phyloP scores from a whole-genome alignment of 2,329 filamentous ascomycete genomes.

The Raffaelea arxii region DNA sequence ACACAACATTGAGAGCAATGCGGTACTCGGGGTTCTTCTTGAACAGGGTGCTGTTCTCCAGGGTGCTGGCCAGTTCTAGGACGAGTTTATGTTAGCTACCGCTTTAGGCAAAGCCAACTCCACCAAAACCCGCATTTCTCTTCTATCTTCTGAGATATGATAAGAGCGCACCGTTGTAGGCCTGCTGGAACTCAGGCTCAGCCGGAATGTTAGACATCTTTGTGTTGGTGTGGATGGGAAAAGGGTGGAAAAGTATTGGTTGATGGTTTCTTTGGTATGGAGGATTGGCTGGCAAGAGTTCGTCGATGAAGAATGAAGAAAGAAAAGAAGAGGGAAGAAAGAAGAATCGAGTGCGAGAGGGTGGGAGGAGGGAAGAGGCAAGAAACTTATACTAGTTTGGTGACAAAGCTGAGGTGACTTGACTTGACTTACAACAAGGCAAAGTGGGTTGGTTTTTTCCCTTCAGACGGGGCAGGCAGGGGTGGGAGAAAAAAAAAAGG shows the following conservation, averaged over 20 bases:
- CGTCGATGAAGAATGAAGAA: background rate
- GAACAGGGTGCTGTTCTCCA: conserved; percentile 91
- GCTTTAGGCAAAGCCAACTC: too few relatives aligned
- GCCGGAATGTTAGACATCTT: conserved; percentile 73
- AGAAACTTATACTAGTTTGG: conserved; percentile 7
- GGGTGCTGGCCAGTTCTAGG: conserved; percentile 83
- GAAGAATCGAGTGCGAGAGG: background rate
- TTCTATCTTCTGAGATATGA: background rate
- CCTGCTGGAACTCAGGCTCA: conserved; percentile 98
- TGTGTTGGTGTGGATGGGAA: conserved; percentile 3
- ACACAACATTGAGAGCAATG: conserved; percentile 76
- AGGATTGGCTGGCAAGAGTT: too few relatives aligned
- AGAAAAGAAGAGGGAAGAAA: background rate
- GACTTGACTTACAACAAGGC: background rate
- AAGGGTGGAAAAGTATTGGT: background rate
- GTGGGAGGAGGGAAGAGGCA: background rate
- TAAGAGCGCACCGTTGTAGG: conserved; percentile 68
- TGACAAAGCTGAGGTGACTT: background rate
- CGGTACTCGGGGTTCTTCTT: conserved; percentile 89
- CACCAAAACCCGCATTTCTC: too few relatives aligned
- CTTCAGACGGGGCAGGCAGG: background rate
- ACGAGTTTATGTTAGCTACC: background rate
- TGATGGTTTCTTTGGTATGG: background rate
- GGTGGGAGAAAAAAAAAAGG: background rate
- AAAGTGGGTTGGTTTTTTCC: too few relatives aligned